A percentile compares a stretch with the other conserved stretches of the same genome.
Conservation (phyloP, 108 stramenopile species). For the Nitzschia sp. region DNA sequence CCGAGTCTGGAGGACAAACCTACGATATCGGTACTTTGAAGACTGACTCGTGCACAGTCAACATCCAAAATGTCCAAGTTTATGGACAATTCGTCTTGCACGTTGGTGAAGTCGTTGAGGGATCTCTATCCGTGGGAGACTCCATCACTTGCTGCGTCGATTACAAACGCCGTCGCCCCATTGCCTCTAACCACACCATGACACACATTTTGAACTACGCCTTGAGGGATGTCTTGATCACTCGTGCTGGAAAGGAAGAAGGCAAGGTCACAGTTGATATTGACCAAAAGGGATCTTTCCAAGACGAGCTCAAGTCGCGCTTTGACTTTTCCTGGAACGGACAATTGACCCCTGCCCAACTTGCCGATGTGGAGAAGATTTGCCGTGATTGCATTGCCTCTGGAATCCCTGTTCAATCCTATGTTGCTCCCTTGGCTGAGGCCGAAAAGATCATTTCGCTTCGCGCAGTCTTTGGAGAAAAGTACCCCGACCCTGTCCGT, state of each 20-base stretch:
- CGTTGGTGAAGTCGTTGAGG: constrained; percentile 70
- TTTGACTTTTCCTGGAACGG: constrained; percentile 97
- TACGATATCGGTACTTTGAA: constrained; percentile 88
- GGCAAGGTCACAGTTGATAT: constrained; percentile 40
- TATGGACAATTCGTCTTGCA: constrained; percentile 94
- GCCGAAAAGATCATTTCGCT: constrained; percentile 89
- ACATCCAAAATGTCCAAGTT: constrained; percentile 81
- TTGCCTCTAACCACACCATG: constrained; percentile 99
- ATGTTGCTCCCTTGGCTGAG: constrained; percentile 79
- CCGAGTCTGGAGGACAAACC: constrained; percentile 96
- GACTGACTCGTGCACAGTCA: constrained; percentile 48
- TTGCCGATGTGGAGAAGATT: constrained; percentile 74
- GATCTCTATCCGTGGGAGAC: constrained; percentile 80
- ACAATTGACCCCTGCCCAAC: constrained; percentile 74
- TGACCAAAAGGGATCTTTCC: constrained; percentile 97
- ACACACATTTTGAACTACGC: constrained; percentile 98
- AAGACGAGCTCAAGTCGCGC: constrained; percentile 93
- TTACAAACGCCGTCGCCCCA: constrained; percentile 91
- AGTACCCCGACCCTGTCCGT: constrained; percentile 99
- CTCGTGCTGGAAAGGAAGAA: constrained; percentile 40
- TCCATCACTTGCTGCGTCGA: constrained; percentile 84
- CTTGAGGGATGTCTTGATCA: constrained; percentile 82
- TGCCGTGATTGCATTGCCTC: constrained; percentile 57
- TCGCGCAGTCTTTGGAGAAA: constrained; percentile 98
- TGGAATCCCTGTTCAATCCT: constrained; percentile 73